These are phyloP conservation scores for Limnomonas spitsbergensis DNA, from an alignment of 139 green algal species.

Conservation along the genomic window DNA sequence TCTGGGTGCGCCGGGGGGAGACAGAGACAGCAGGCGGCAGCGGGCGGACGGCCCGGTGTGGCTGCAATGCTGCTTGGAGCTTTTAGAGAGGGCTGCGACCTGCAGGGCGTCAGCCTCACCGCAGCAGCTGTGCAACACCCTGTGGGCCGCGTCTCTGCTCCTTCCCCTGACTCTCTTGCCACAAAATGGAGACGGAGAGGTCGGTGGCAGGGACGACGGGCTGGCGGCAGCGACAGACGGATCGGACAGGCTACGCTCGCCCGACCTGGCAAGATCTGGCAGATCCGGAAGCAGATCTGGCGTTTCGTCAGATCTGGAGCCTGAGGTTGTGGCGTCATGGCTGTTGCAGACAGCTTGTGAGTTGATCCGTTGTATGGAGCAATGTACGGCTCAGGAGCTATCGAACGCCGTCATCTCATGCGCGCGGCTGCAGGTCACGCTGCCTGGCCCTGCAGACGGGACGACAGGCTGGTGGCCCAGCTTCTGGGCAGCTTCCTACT, in stretches of 20 bases:
- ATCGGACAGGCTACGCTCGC: no score
- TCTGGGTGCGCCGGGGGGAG: no score
- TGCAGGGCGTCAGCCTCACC: background rate
- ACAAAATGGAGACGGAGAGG: background rate
- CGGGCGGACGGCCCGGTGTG: no score
- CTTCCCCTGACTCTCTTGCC: background rate
- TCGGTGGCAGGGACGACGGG: background rate
- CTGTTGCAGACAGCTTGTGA: background rate
- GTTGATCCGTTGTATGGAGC: background rate
- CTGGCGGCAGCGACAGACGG: background rate
- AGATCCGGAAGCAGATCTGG: no score
- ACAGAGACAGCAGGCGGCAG: no score
- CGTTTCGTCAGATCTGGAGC: no score
- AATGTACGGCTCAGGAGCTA: background rate
- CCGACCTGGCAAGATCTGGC: no score
- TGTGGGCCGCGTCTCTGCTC: slow-evolving; percentile 3
- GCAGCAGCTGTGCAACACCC: slow-evolving; percentile 1
- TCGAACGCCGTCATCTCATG: background rate
- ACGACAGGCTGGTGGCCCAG: background rate
- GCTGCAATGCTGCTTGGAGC: no score
- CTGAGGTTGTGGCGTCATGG: no score
- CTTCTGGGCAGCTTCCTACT: background rate
- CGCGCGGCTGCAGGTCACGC: background rate
- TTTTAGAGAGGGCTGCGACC: no score
- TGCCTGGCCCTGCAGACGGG: background rate